Evolutionary conservation across 1,284 basidiomycete species (phyloP).

Genomic region (Puccinia triticina): DNA sequence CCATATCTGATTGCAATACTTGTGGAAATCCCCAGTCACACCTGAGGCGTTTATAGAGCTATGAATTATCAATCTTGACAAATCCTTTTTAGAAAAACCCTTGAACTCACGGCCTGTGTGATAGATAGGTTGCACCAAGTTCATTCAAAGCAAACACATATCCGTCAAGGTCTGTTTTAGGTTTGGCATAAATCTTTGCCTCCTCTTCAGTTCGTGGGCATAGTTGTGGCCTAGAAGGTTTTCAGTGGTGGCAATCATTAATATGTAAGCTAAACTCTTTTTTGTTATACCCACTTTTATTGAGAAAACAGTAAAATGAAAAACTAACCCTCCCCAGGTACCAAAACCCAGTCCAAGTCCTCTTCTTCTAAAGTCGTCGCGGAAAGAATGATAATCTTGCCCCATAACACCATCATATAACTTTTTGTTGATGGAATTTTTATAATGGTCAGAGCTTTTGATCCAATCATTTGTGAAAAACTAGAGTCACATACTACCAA

Average conservation of each 20-base stretch:
- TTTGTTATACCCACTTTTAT: background rate
- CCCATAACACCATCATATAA: background rate
- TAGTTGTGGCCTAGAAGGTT: background rate
- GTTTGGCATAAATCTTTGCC: background rate
- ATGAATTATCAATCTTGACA: background rate
- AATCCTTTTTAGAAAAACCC: background rate
- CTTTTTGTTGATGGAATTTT: background rate
- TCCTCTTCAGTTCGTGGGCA: background rate
- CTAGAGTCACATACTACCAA: too few relatives aligned
- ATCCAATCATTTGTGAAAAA: background rate
- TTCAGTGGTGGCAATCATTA: background rate
- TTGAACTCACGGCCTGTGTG: conserved; percentile 11
- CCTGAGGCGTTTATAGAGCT: background rate
- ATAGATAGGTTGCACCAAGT: conserved; percentile 1
- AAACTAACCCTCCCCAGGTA: conserved; percentile 30
- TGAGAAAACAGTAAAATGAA: background rate
- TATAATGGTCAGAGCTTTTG: background rate
- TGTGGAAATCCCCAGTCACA: conserved; percentile 18
- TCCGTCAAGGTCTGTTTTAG: background rate
- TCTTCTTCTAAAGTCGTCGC: background rate
- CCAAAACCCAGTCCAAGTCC: background rate
- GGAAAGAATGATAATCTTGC: background rate
- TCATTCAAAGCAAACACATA: background rate
- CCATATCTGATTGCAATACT: background rate
- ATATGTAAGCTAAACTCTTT: background rate